These are phyloP conservation scores for Aphanoascus verrucosus DNA, from an alignment of 2,329 filamentous ascomycete species.

Conservation along the genomic window DNA sequence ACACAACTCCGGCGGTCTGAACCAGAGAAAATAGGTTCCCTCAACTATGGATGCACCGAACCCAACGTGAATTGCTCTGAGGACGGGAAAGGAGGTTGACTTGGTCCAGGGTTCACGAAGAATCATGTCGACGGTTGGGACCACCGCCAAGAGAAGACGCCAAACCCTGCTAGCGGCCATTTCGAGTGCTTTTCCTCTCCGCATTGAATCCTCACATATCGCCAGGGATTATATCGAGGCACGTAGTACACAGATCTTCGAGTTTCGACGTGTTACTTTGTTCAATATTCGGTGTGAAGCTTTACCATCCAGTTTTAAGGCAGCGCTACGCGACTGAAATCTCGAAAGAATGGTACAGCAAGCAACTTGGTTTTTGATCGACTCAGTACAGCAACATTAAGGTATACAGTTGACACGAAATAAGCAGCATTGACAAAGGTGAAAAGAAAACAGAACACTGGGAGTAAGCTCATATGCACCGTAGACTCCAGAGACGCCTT, in stretches of 20 bases:
- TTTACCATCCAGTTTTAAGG: too few relatives aligned
- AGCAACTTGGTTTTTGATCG: too few relatives aligned
- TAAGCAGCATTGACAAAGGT: not conserved
- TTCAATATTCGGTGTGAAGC: too few relatives aligned
- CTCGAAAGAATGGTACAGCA: too few relatives aligned
- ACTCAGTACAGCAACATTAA: too few relatives aligned
- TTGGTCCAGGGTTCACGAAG: not conserved
- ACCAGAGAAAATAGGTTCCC: not conserved
- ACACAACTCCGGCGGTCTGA: not conserved
- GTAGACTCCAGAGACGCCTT: not conserved
- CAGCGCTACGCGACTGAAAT: too few relatives aligned
- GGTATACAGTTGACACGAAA: too few relatives aligned
- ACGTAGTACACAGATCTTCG: too few relatives aligned
- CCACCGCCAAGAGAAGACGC: not conserved
- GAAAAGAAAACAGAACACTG: not conserved
- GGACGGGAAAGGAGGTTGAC: not conserved
- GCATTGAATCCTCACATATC: not conserved
- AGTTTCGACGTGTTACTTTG: too few relatives aligned
- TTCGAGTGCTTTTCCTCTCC: not conserved
- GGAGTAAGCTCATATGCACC: not conserved
- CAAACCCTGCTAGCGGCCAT: not conserved
- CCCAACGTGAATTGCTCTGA: not conserved
- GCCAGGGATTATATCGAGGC: not conserved
- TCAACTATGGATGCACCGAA: not conserved
- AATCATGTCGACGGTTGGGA: not conserved